Base-by-base conservation (phyloP, 257 asterid species). In the Solanum raphanifolium region DNA sequence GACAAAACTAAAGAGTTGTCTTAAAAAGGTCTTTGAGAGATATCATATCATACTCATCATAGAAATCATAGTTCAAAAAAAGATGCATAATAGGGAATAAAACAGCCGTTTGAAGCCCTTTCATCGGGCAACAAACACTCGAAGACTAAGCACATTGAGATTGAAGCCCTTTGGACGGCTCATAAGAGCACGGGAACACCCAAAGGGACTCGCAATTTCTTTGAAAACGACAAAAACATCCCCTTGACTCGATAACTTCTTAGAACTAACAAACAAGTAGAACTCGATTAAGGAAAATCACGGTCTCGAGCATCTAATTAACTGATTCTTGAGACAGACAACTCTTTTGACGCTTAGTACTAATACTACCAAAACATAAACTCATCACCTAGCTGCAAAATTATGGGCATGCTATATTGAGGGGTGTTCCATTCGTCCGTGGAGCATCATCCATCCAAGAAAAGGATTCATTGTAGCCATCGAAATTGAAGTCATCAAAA, bases 361-460 rank as follows among this genome's bases (percentile, higher is more conserved):
- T 84, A 88, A 87, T 72, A 55, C 25, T 38, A 35, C 20, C 27
- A 52, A 39, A 31, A 35, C 43, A 43, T 58, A 32, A 73, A 34
- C 46, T 73, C 27, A 35, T 76, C 86, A 62, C 74, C 5, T 89
- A 79, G 88, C 68, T 95, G 97, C 98, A 97, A 97, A 95, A 94
- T 95, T 91, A 97, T 76, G 92, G 98, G 98, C 98, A 97, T 55
- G 94, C 93, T 34, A 93, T 93, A 84, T 95, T 90, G 87, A 94
- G 95, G 89, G 98, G 82, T 27, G 94, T 58, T 75, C 92, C 93
- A 38, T 90, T 89, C 91, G 92, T 90, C 89, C 60, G 31, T 3
- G 92, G 89, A 29, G 84, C 87, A 10, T 94, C 98, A 31, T 94
- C 94, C 93, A 94, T 91, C 98, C 95, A 95, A 52, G 90, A 60